phyloP scores from a whole-genome alignment of 2,329 filamentous ascomycete genomes.

The Trichophyton schoenleinii region DNA sequence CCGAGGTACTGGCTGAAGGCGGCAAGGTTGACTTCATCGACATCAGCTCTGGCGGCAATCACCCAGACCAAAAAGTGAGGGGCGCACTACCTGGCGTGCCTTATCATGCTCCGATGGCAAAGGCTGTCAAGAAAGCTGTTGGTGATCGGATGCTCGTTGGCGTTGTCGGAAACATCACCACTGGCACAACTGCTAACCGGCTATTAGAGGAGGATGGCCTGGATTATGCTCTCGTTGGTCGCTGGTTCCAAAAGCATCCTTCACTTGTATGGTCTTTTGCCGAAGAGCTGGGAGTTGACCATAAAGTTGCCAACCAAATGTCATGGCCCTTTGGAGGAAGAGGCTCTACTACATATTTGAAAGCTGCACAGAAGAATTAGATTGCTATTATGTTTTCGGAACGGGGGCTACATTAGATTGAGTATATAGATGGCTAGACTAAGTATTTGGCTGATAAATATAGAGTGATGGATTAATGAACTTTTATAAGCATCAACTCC shows the following conservation, averaged over 20 bases:
- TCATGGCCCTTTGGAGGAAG: constrained; percentile 45
- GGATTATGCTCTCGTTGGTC: constrained; percentile 61
- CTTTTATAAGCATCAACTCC: not conserved
- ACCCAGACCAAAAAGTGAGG: constrained; percentile 34
- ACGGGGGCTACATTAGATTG: not conserved
- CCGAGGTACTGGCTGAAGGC: constrained; percentile 52
- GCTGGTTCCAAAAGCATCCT: constrained; percentile 72
- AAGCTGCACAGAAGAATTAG: constrained; percentile 8
- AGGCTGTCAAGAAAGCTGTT: constrained; percentile 59
- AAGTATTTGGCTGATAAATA: not conserved
- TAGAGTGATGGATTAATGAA: not conserved
- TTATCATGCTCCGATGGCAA: constrained; percentile 64
- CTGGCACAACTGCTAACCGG: constrained; percentile 55
- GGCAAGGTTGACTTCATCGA: constrained; percentile 71
- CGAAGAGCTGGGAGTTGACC: constrained; percentile 56
- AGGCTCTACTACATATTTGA: constrained; percentile 16
- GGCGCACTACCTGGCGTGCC: constrained; percentile 37
- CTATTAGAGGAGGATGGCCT: constrained; percentile 40
- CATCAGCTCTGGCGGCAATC: constrained; percentile 64
- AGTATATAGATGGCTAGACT: not conserved
- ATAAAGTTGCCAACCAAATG: constrained; percentile 62
- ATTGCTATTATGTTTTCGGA: not conserved
- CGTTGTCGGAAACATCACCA: constrained; percentile 61
- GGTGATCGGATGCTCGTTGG: constrained; percentile 59
- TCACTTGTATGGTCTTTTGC: constrained; percentile 63